These are phyloP conservation scores for Cyclotella distinguenda DNA, from an alignment of 108 stramenopile species.

Conservation along the genomic window DNA sequence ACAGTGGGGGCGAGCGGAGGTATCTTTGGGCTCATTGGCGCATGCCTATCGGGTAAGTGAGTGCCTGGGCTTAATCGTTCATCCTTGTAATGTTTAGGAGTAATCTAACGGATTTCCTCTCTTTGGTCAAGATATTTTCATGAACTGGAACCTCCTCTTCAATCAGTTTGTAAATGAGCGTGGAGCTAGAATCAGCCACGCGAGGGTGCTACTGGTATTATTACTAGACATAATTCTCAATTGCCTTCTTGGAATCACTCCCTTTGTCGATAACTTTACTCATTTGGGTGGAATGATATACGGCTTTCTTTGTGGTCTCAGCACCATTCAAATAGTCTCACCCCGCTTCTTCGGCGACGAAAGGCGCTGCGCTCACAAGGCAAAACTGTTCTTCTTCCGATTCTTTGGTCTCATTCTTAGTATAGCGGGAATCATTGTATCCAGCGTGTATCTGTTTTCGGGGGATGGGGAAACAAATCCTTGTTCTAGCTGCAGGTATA, in stretches of 20 bases:
- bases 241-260: conserved; percentile 80
- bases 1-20: conserved; percentile 92
- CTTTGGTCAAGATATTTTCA: conserved; percentile 65
- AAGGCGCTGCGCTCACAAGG: conserved; percentile 48
- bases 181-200: conserved; percentile 66
- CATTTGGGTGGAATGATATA: conserved; percentile 64
- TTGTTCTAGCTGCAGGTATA: conserved; percentile 63
- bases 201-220: conserved; percentile 67
- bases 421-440: conserved; percentile 57
- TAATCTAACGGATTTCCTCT: background rate
- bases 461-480: conserved; percentile 77
- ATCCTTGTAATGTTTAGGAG: background rate
- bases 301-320: conserved; percentile 77
- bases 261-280: conserved; percentile 91
- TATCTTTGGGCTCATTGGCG: conserved; percentile 93
- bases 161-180: conserved; percentile 71
- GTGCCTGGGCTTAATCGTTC: background rate
- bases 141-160: conserved; percentile 91
- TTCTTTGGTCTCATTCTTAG: conserved; percentile 73
- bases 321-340: conserved; percentile 76
- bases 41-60: conserved; percentile 59
- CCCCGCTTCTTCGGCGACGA: conserved; percentile 77
- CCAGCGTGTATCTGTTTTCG: conserved; percentile 54
- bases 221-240: conserved; percentile 82
- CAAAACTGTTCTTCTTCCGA: conserved; percentile 55